phyloP scores from a whole-genome alignment of 192 early-diverging fungal genomes.

The Umbelopsis sp. region DNA sequence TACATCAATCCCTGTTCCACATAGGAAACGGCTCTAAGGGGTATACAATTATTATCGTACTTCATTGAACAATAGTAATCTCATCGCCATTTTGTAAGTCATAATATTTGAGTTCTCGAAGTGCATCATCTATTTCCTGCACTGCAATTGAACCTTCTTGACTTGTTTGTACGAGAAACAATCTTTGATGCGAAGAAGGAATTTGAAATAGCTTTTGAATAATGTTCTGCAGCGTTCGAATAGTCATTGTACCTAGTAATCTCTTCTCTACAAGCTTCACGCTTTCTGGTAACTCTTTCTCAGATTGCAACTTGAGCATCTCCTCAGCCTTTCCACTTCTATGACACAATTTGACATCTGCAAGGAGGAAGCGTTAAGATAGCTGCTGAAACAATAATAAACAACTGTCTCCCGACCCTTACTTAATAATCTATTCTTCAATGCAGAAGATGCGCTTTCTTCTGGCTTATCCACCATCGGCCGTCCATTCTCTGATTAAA shows the following conservation, averaged over 20 bases:
- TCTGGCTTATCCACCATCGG: constrained; percentile 14
- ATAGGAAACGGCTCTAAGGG: background rate
- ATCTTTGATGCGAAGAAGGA: constrained; percentile 40
- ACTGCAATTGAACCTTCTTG: constrained; percentile 21
- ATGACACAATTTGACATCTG: constrained; percentile 35
- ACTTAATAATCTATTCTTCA: constrained; percentile 18
- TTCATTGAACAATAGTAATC: constrained; percentile 33
- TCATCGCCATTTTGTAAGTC: constrained; percentile 48
- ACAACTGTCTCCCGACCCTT: background rate
- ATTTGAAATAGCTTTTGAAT: constrained; percentile 53
- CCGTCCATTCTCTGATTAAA: constrained; percentile 28
- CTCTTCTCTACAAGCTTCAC: constrained; percentile 33
- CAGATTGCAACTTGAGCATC: background rate
- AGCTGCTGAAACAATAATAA: background rate
- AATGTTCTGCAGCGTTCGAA: constrained; percentile 51
- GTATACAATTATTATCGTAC: background rate
- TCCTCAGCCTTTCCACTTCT: constrained; percentile 21
- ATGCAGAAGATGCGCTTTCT: background rate
- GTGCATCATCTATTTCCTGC: constrained; percentile 45
- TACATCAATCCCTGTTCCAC: background rate
- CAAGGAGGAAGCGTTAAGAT: background rate
- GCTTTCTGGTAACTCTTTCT: constrained; percentile 19
- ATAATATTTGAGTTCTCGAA: constrained; percentile 55
- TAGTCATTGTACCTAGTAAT: constrained; percentile 50
- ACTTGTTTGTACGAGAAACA: constrained; percentile 40